A percentile compares a stretch with the other conserved stretches of the same genome.
Evolutionary conservation across 768 basidiomycete genomes (phyloP).

Genomic region (Phylloporus sp.): DNA sequence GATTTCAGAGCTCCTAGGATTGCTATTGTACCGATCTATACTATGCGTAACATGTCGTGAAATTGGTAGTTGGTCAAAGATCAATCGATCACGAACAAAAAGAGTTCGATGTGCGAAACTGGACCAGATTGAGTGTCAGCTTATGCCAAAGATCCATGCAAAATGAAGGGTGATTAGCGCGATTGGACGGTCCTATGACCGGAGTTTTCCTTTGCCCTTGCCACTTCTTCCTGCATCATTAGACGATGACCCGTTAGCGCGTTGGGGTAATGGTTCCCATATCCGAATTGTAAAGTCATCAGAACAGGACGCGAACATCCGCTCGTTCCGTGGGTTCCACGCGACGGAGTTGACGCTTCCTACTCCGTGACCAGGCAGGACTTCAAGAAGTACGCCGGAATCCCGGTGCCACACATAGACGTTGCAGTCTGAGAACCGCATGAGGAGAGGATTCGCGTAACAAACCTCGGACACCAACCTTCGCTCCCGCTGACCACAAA

Average conservation of each 20-base stretch:
- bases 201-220: slow-evolving; percentile 64
- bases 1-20: slow-evolving; percentile 17
- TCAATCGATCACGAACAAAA: slow-evolving; percentile 21
- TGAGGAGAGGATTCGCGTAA: slow-evolving; percentile 6
- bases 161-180: slow-evolving; percentile 22
- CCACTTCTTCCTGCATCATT: slow-evolving; percentile 34
- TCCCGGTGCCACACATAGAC: slow-evolving; percentile 96
- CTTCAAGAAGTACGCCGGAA: slow-evolving; percentile 77
- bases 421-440: slow-evolving; percentile 65
- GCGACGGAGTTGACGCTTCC: slow-evolving; percentile 95
- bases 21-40: slow-evolving; percentile 34
- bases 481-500: slow-evolving; percentile 94
- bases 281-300: slow-evolving; percentile 90
- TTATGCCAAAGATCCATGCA: slow-evolving; percentile 28
- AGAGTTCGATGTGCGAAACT: slow-evolving; percentile 22
- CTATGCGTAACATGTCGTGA: slow-evolving; percentile 31
- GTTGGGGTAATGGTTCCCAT: slow-evolving; percentile 59
- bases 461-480: slow-evolving; percentile 49
- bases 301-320: slow-evolving; percentile 95
- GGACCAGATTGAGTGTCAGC: slow-evolving; percentile 24
- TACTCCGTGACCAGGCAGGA: slow-evolving; percentile 80
- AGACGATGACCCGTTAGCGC: slow-evolving; percentile 18
- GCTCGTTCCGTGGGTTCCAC: slow-evolving; percentile 87
- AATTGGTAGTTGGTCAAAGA: slow-evolving; percentile 16
- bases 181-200: slow-evolving; percentile 36